A percentile compares a stretch with the other conserved stretches of the same genome.
These are phyloP conservation scores for Aciculosporium take DNA, from an alignment of 2,329 filamentous ascomycete genomes.

Conservation along the genomic window DNA sequence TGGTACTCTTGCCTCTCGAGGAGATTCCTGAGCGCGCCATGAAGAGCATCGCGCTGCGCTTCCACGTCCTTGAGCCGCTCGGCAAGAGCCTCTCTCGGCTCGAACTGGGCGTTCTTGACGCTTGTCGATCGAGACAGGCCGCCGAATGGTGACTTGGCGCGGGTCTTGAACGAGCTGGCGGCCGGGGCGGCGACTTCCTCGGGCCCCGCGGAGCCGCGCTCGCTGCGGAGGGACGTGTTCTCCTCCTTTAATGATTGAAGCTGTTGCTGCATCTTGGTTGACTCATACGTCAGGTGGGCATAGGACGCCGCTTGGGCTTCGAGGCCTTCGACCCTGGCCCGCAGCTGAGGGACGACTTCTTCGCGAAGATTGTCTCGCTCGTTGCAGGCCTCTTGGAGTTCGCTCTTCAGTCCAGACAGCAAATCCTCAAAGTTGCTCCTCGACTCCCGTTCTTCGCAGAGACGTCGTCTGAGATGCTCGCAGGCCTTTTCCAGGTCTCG, in stretches of 20 bases:
- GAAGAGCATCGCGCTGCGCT: conserved; percentile 81
- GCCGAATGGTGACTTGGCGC: conserved; percentile 22
- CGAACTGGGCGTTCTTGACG: conserved; percentile 33
- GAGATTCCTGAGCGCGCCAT: conserved; percentile 71
- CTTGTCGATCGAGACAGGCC: conserved; percentile 46
- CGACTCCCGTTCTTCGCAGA: conserved; percentile 71
- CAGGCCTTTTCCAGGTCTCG: conserved; percentile 67
- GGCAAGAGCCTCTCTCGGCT: conserved; percentile 54
- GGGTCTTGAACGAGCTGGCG: conserved; percentile 31
- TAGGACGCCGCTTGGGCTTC: conserved; percentile 60
- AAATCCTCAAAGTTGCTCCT: conserved; percentile 94
- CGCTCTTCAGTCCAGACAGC: conserved; percentile 65
- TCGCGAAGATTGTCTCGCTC: conserved; percentile 88
- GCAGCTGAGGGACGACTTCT: conserved; percentile 68
- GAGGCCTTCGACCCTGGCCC: conserved; percentile 61
- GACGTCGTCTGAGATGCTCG: conserved; percentile 67
- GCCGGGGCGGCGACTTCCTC: conserved; percentile 33
- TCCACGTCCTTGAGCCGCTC: conserved; percentile 87
- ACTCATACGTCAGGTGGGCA: conserved; percentile 63
- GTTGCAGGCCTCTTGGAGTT: conserved; percentile 68
- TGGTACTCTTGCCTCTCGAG: conserved; percentile 77
- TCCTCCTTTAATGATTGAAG: conserved; percentile 55
- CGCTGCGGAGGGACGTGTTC: conserved; percentile 43
- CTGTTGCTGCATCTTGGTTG: conserved; percentile 77
- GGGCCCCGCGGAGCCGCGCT: conserved; percentile 26